Evolutionary conservation across 441 rosid genomes (phyloP).

Genomic region (Biscutella laevigata): DNA sequence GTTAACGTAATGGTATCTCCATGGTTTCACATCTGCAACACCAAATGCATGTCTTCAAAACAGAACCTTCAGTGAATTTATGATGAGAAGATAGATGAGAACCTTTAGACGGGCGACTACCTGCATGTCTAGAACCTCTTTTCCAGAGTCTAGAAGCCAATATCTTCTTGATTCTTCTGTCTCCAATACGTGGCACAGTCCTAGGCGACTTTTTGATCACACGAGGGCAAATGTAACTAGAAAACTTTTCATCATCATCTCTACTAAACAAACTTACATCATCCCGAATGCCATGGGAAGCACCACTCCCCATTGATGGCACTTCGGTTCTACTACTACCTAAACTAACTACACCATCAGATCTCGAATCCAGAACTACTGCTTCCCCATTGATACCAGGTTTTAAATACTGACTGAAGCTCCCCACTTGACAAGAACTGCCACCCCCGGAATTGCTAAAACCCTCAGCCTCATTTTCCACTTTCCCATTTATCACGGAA

Average conservation of each 20-base stretch:
- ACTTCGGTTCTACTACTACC: conserved; percentile 48
- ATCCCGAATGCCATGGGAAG: conserved; percentile 39
- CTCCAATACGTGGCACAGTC: conserved; percentile 64
- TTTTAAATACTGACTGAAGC: conserved; percentile 34
- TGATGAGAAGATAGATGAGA: background rate
- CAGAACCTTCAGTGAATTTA: background rate
- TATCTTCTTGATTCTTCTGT: conserved; percentile 86
- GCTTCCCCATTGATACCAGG: conserved; percentile 28
- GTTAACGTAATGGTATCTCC: conserved; percentile 44
- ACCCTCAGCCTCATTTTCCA: conserved; percentile 35
- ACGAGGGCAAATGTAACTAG: conserved; percentile 69
- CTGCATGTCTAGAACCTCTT: conserved; percentile 40
- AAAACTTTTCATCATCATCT: conserved; percentile 97
- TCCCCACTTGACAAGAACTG: conserved; percentile 22
- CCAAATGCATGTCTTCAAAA: conserved; percentile 2
- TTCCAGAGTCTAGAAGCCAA: conserved; percentile 87
- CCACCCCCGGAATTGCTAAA: conserved; percentile 22
- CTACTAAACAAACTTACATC: conserved; percentile 70
- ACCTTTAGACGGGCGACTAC: conserved; percentile 2
- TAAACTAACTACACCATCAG: conserved; percentile 46
- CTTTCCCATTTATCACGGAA: conserved; percentile 38
- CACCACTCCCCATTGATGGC: conserved; percentile 30
- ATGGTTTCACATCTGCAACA: conserved; percentile 44
- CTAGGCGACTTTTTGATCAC: conserved; percentile 42
- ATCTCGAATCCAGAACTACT: conserved; percentile 47